Base-by-base conservation (phyloP, 2,329 filamentous ascomycete genomes). In the Elsinoe ampelina region DNA sequence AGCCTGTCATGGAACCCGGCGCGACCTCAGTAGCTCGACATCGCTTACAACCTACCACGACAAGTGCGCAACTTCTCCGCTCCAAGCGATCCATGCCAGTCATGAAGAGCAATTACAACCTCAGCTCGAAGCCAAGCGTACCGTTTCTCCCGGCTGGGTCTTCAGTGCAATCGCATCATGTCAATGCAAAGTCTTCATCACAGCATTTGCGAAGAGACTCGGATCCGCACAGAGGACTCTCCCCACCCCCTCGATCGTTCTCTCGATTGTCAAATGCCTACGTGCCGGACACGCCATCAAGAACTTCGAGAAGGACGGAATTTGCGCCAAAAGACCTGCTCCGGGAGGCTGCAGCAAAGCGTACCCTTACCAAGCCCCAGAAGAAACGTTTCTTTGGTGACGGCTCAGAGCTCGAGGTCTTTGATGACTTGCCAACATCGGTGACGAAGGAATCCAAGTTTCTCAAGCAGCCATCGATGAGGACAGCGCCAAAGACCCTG, bases 351-450 rank as follows among this genome's bases (percentile, higher is more conserved):
- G 75, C 79, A 51, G 73, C 78, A 5, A 86, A 85, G 75, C 82
- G 86, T 62, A 84, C 86, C 47, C 73, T 95, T 58, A 91, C 81
- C 61, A 87, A 85, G 68, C 89, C 89, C 2, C 78, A 81, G 35
- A 78, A 83, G 39, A 77, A 78, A 59, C 80, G 84, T 45, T 83
- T 88, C 64, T 98, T 95, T 72, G 93, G 93, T 11, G 89, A 96
- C 69, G 93, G 93, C 13, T 87, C 86, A 59, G 93, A 98, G 71
- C 78, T 98, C 34, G 92, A 97, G 63, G 84, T 81, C 2, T 97
- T 98, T 68, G 93, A 98, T 68, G 93, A 98, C 71, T 75, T 98
- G 57, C 92, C 92, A 1, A 97, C 91, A 0, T 96, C 91, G 13
- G 83, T 80, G 11, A 82, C 86, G 59, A 80, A 83, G 12, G 93